Evolutionary conservation across 768 basidiomycete genomes (phyloP).

Genomic region (Lactarius psammicola): DNA sequence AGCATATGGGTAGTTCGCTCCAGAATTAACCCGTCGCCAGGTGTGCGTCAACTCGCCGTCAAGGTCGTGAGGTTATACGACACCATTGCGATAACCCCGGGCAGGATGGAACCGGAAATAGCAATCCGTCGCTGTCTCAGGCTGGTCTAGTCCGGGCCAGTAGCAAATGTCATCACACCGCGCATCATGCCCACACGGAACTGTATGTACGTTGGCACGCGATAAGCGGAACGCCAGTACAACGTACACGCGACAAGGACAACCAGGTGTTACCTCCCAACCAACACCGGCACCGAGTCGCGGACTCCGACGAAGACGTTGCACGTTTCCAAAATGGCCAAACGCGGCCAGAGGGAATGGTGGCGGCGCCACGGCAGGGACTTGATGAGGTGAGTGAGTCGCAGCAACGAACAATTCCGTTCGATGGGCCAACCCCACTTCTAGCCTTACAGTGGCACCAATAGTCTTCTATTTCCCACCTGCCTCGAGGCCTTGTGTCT

Average conservation of each 20-base stretch:
- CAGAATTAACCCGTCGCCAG: not conserved
- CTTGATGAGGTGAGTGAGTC: too few relatives aligned
- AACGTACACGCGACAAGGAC: not conserved
- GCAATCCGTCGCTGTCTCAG: not conserved
- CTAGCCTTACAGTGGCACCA: not conserved
- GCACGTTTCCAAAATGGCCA: too few relatives aligned
- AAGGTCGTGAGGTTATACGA: not conserved
- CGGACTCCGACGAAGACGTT: too few relatives aligned
- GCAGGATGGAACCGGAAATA: too few relatives aligned
- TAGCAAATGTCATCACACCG: not conserved
- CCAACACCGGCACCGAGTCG: too few relatives aligned
- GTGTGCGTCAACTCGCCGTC: too few relatives aligned
- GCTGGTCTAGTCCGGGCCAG: not conserved
- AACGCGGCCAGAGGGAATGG: too few relatives aligned
- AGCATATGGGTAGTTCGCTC: slow-evolving; percentile 4
- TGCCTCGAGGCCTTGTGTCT: slow-evolving; percentile 1
- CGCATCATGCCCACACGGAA: not conserved
- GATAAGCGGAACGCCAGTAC: not conserved
- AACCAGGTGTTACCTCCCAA: too few relatives aligned
- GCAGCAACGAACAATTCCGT: not conserved
- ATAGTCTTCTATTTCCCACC: too few relatives aligned
- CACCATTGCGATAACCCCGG: not conserved
- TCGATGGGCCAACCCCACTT: not conserved
- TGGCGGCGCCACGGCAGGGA: too few relatives aligned
- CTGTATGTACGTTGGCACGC: not conserved